phyloP scores from a whole-genome alignment of 1,284 basidiomycete species.

The Ganoderma meredithae region DNA sequence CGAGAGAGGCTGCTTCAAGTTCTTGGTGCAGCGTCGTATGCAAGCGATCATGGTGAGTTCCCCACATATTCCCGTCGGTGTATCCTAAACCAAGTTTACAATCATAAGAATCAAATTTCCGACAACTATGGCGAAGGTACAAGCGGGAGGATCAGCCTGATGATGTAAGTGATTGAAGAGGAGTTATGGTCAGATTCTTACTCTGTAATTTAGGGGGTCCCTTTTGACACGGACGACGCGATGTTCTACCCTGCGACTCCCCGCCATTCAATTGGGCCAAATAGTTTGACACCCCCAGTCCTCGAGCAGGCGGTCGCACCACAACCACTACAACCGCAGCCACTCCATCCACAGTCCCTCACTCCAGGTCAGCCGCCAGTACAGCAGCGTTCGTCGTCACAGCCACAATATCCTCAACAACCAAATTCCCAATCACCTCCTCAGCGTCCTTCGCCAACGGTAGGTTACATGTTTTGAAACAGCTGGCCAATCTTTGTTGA shows the following conservation, averaged over 20 bases:
- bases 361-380: slow-evolving; percentile 16
- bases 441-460: slow-evolving; percentile 30
- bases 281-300: slow-evolving; percentile 22
- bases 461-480: slow-evolving; percentile 12
- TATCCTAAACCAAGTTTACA: slow-evolving; percentile 5
- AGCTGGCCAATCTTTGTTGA: neutral
- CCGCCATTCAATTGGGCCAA: slow-evolving; percentile 29
- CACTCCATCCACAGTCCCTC: slow-evolving; percentile 16
- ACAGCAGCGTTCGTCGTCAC: slow-evolving; percentile 12
- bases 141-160: slow-evolving; percentile 77
- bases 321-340: slow-evolving; percentile 17
- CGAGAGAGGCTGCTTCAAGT: slow-evolving; percentile 75
- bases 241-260: slow-evolving; percentile 75
- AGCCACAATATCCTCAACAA: slow-evolving; percentile 18
- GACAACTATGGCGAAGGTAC: slow-evolving; percentile 70
- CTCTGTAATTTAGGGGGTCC: slow-evolving; percentile 58
- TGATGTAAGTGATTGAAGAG: slow-evolving; percentile 49
- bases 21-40: slow-evolving; percentile 74
- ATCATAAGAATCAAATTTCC: slow-evolving; percentile 59
- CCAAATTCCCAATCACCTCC: slow-evolving; percentile 14
- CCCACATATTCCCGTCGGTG: neutral
- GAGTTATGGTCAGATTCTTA: neutral
- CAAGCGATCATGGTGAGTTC: slow-evolving; percentile 55
- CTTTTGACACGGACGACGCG: slow-evolving; percentile 75
- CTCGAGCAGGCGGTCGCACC: slow-evolving; percentile 15